phyloP scores from a whole-genome alignment of 2,329 filamentous ascomycete species.

The Alternaria novae-zelandiae region DNA sequence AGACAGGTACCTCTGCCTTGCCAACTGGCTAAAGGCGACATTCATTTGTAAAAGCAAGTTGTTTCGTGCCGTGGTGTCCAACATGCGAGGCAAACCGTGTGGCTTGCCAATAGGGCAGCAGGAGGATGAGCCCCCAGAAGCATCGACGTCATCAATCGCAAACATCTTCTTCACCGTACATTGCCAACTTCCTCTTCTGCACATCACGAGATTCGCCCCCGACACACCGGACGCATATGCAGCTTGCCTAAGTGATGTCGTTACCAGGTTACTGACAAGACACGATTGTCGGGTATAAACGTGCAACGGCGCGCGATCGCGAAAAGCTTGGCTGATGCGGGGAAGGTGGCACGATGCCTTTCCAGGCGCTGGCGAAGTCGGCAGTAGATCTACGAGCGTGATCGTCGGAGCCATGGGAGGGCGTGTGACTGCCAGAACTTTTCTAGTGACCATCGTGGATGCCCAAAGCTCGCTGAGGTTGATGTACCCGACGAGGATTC shows the following conservation, averaged over 20 bases:
- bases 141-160: background rate
- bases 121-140: background rate
- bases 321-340: conserved; percentile 8
- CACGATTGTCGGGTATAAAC: conserved; percentile 4
- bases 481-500: background rate
- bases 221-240: conserved; percentile 5
- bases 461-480: background rate
- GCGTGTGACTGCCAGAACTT: conserved; percentile 8
- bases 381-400: conserved; percentile 3
- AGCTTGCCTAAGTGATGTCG: conserved; percentile 1
- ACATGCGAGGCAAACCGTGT: background rate
- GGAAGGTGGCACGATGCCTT: conserved; percentile 4
- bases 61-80: background rate
- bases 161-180: background rate
- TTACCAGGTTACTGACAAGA: background rate
- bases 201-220: conserved; percentile 2
- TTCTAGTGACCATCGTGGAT: background rate
- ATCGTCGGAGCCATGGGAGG: background rate
- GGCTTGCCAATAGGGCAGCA: background rate
- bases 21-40: background rate
- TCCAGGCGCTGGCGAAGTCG: conserved; percentile 3
- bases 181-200: conserved; percentile 2
- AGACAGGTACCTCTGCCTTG: background rate
- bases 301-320: conserved; percentile 8
- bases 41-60: background rate